Conservation (phyloP, 441 rosid species). For the Pelargonium myrrhifolium region DNA sequence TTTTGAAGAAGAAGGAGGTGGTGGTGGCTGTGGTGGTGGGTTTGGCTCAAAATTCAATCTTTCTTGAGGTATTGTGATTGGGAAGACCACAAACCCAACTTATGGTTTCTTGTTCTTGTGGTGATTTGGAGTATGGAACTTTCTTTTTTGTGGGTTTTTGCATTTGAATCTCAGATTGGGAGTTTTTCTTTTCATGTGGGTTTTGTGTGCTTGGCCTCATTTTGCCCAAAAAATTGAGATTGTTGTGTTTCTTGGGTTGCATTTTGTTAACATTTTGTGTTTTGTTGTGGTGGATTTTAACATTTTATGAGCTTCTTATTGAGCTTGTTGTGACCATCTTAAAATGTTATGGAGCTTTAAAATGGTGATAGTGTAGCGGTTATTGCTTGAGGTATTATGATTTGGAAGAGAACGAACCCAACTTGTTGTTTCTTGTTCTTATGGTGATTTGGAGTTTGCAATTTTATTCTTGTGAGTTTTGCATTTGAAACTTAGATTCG, state of each 20-base stretch:
- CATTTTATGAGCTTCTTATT: background rate
- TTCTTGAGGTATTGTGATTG: constrained; percentile 1
- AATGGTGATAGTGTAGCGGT: background rate
- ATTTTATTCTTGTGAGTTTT: background rate
- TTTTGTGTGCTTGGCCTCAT: background rate
- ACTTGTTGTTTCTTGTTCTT: too few relatives aligned
- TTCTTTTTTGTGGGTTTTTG: background rate
- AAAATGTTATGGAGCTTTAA: background rate
- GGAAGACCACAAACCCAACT: background rate
- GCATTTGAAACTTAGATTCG: background rate
- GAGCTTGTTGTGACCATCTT: background rate
- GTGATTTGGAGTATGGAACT: background rate
- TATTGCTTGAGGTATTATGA: too few relatives aligned
- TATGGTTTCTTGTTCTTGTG: background rate
- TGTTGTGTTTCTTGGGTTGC: background rate
- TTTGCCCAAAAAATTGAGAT: background rate
- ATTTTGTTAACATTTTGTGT: background rate
- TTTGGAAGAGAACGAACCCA: too few relatives aligned
- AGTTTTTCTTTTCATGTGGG: background rate
- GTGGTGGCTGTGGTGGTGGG: background rate
- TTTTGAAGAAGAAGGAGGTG: constrained; percentile 2
- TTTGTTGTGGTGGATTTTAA: background rate
- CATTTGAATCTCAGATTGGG: background rate
- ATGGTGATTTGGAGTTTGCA: too few relatives aligned
- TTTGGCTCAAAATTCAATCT: background rate